These are phyloP conservation scores for Coemansia sp. DNA, from an alignment of 192 early-diverging fungal genomes.

Conservation along the genomic window DNA sequence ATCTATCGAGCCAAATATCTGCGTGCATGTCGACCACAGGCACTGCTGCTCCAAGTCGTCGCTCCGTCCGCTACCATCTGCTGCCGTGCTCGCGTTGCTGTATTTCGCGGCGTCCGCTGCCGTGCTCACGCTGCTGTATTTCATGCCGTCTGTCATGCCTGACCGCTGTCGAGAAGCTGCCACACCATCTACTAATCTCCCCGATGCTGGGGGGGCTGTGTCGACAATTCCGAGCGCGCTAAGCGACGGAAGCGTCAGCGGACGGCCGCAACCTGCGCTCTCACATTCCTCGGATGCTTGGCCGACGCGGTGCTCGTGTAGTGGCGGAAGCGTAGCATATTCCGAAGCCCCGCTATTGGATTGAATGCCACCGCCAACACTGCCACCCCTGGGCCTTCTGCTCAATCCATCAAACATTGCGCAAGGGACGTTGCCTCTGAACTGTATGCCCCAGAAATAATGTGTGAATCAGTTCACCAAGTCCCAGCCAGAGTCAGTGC, in stretches of 20 bases:
- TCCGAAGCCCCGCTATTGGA: neutral
- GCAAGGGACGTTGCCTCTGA: no score
- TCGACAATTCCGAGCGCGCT: slow-evolving; percentile 38
- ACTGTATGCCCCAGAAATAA: no score
- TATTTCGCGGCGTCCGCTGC: neutral
- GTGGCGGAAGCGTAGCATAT: slow-evolving; percentile 25
- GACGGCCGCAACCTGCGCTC: slow-evolving; percentile 30
- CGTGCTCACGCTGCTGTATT: neutral
- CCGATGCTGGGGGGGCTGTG: slow-evolving; percentile 1
- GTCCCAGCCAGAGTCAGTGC: neutral
- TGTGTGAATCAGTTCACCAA: neutral
- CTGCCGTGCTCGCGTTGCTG: neutral
- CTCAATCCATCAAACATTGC: neutral
- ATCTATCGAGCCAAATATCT: slow-evolving; percentile 43
- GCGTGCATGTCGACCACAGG: slow-evolving; percentile 71
- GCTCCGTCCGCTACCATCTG: neutral
- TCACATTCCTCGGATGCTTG: slow-evolving; percentile 23
- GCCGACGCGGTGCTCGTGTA: slow-evolving; percentile 38
- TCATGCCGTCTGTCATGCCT: neutral
- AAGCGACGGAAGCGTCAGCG: slow-evolving; percentile 44
- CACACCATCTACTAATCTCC: neutral
- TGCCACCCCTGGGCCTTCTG: neutral
- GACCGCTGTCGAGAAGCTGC: neutral
- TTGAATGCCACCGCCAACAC: no score
- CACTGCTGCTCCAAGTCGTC: slow-evolving; percentile 47